These are phyloP conservation scores for Strombidium stylifer DNA, from an alignment of 73 alveolate genomes.

Conservation along the genomic window DNA sequence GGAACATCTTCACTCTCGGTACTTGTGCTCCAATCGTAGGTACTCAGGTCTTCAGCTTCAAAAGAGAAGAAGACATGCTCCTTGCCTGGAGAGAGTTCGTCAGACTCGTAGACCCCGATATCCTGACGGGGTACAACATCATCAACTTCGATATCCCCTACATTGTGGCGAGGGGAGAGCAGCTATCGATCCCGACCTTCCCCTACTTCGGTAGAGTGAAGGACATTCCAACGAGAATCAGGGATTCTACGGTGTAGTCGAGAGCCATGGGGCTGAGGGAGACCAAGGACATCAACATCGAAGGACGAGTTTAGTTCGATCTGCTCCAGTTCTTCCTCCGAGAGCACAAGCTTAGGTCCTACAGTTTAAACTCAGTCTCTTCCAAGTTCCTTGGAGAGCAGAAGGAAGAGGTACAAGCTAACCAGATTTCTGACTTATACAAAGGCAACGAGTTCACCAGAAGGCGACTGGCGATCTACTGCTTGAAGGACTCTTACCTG, in stretches of 20 bases:
- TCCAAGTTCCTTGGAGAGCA: conserved; percentile 95
- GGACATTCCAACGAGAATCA: conserved; percentile 69
- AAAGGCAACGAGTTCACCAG: conserved; percentile 68
- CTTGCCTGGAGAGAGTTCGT: conserved; percentile 90
- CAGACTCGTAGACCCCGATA: conserved; percentile 93
- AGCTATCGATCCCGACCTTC: conserved; percentile 68
- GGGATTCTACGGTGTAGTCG: conserved; percentile 84
- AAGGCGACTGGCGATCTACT: conserved; percentile 96
- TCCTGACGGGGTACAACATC: conserved; percentile 98
- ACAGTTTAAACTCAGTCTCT: conserved; percentile 97
- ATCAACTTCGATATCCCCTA: conserved; percentile 97
- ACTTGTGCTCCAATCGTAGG: conserved; percentile 98
- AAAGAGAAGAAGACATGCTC: conserved; percentile 90
- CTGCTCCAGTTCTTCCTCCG: conserved; percentile 95
- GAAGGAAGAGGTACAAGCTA: conserved; percentile 98
- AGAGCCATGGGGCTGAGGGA: conserved; percentile 92
- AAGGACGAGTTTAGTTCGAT: conserved; percentile 97
- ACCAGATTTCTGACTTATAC: conserved; percentile 51
- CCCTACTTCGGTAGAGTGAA: conserved; percentile 84
- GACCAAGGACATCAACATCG: conserved; percentile 57
- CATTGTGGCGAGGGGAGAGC: conserved; percentile 88
- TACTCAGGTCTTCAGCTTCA: conserved; percentile 89
- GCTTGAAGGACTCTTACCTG: conserved; percentile 95
- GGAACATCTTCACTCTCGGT: conserved; percentile 94
- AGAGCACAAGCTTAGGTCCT: conserved; percentile 97